These are phyloP conservation scores for Pterocarpus macrocarpus DNA, from an alignment of 306 rosid species.

Conservation along the genomic window DNA sequence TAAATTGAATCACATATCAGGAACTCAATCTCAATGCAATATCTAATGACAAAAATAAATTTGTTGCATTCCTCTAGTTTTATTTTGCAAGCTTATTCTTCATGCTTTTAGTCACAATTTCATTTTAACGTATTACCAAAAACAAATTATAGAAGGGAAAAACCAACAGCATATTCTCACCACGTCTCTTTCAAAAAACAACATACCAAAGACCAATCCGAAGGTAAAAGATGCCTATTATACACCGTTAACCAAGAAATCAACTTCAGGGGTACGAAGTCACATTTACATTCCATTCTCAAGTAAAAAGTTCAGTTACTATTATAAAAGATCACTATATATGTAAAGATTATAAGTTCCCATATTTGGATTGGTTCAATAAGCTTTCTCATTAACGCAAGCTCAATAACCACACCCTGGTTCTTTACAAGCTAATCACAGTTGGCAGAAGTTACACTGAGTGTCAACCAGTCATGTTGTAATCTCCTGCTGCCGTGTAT, in stretches of 20 bases:
- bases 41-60: not conserved
- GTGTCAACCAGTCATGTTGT: constrained; percentile 65
- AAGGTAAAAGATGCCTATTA: constrained; percentile 21
- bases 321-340: constrained; percentile 6
- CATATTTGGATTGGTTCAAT: constrained; percentile 33
- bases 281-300: constrained; percentile 45
- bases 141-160: not conserved
- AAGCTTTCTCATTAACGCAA: constrained; percentile 35
- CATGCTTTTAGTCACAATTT: not conserved
- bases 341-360: constrained; percentile 33
- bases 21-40: not conserved
- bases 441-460: constrained; percentile 35
- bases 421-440: constrained; percentile 53
- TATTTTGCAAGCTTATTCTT: not conserved
- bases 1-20: not conserved
- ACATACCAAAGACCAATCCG: constrained; percentile 21
- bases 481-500: constrained; percentile 65
- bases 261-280: constrained; percentile 34
- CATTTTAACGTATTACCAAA: not conserved
- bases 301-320: constrained; percentile 36
- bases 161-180: not conserved
- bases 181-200: constrained; percentile 22
- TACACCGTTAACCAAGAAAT: constrained; percentile 29
- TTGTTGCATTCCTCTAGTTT: not conserved
- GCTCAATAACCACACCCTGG: constrained; percentile 37